Evolutionary conservation across 805 yeast species (phyloP).

Genomic region (Kluyveromyces dobzhanskii): DNA sequence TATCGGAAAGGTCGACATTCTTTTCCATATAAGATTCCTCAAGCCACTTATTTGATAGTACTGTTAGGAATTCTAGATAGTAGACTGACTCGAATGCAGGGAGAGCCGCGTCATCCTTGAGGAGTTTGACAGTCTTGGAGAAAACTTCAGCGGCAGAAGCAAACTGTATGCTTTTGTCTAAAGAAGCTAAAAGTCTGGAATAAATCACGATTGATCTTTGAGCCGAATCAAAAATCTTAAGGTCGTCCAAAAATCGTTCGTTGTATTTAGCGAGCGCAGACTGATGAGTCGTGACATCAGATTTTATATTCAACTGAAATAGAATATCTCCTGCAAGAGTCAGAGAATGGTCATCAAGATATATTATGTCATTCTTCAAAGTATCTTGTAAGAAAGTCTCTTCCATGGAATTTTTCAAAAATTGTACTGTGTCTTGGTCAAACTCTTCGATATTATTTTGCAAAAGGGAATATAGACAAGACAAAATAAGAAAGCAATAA

Average conservation of each 20-base stretch:
- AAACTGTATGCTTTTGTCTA: conserved; percentile 35
- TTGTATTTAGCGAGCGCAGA: conserved; percentile 33
- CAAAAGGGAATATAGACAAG: conserved; percentile 21
- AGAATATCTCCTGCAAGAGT: conserved; percentile 26
- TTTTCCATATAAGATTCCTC: conserved; percentile 9
- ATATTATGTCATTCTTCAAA: conserved; percentile 7
- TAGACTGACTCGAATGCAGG: conserved; percentile 18
- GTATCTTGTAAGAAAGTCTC: conserved; percentile 11
- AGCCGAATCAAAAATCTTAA: conserved; percentile 12
- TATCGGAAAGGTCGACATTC: conserved; percentile 11
- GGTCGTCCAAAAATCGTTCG: conserved; percentile 29
- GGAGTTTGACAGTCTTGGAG: conserved; percentile 5
- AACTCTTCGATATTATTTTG: conserved; percentile 17
- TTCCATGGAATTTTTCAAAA: conserved; percentile 17
- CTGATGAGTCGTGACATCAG: conserved; percentile 34
- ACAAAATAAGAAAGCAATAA: conserved; percentile 22
- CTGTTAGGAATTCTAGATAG: conserved; percentile 22
- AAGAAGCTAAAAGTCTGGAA: conserved; percentile 41
- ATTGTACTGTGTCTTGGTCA: conserved; percentile 10
- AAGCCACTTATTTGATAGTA: conserved; percentile 25
- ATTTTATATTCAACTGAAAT: conserved; percentile 29
- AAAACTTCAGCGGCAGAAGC: conserved; percentile 13
- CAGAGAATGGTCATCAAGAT: conserved; percentile 21
- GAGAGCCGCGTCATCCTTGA: conserved; percentile 4
- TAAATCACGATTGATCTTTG: conserved; percentile 32